Conservation (phyloP, 805 yeast species). For the Lipomyces chichibuensis region DNA sequence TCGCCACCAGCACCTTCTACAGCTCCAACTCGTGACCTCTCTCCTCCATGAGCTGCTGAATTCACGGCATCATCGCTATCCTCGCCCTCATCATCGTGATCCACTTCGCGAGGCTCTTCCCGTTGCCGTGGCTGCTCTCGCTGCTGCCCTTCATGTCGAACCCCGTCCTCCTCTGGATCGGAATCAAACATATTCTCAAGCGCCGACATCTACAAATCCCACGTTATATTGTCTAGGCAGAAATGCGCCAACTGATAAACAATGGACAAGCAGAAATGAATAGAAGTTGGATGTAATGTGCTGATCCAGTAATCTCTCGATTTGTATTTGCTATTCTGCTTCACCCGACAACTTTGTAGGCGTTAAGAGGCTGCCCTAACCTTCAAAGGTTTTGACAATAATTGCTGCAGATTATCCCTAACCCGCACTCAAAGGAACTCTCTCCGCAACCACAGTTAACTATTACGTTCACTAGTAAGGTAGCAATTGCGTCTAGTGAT, state of each 20-base stretch:
- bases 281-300: neutral
- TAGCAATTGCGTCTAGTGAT: too few species aligned
- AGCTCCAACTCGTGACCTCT: slow-evolving; percentile 27
- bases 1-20: slow-evolving; percentile 25
- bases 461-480: too few species aligned
- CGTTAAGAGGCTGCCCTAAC: too few species aligned
- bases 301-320: neutral
- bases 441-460: too few species aligned
- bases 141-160: slow-evolving; percentile 16
- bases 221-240: neutral
- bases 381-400: too few species aligned
- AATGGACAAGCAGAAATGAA: neutral
- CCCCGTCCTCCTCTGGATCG: slow-evolving; percentile 29
- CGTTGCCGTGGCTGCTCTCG: slow-evolving; percentile 6
- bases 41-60: slow-evolving; percentile 29
- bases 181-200: slow-evolving; percentile 35
- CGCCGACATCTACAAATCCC: slow-evolving; percentile 24
- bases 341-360: too few species aligned
- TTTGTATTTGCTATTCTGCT: too few species aligned
- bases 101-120: slow-evolving; percentile 11
- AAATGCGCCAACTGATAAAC: neutral
- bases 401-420: too few species aligned
- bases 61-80: slow-evolving; percentile 26
- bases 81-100: slow-evolving; percentile 11
- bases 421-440: too few species aligned